phyloP scores from a whole-genome alignment of 164 flowering plant species.

The Santalum album region DNA sequence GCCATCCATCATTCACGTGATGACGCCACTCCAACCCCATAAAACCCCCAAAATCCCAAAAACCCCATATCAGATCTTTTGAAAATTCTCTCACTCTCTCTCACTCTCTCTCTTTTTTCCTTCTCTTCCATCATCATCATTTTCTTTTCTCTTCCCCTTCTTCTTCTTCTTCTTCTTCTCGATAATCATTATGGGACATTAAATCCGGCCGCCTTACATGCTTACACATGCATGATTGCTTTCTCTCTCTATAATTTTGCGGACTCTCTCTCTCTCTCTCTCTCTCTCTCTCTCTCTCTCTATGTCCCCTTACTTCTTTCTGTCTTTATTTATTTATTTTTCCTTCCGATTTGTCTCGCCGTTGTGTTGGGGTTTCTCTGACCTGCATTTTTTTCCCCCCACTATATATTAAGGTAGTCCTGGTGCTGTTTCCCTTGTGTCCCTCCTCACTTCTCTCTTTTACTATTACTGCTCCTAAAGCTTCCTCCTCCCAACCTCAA shows the following conservation, averaged over 20 bases:
- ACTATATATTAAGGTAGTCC: slow-evolving; percentile 22
- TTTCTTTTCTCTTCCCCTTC: not conserved
- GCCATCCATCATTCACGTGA: slow-evolving; percentile 51
- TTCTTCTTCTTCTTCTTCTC: slow-evolving; percentile 3
- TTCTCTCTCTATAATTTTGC: slow-evolving; percentile 3
- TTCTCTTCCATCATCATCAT: not conserved
- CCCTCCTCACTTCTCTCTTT: slow-evolving; percentile 5
- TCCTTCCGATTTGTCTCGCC: not conserved
- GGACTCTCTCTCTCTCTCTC: slow-evolving; percentile 9
- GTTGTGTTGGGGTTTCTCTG: slow-evolving; percentile 5
- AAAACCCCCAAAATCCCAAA: not conserved
- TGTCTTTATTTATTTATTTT: not conserved
- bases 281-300: not conserved
- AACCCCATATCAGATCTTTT: not conserved
- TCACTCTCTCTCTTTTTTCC: not conserved
- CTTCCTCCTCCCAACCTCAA: slow-evolving; percentile 17
- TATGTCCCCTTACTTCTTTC: slow-evolving; percentile 1
- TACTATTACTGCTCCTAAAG: slow-evolving; percentile 12
- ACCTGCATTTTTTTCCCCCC: slow-evolving; percentile 2
- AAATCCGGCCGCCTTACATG: slow-evolving; percentile 66
- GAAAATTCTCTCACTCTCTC: no score
- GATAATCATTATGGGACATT: slow-evolving; percentile 28
- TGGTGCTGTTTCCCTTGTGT: slow-evolving; percentile 12
- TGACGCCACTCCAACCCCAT: slow-evolving; percentile 55
- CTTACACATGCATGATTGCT: slow-evolving; percentile 83